Conservation (phyloP, 805 yeast genomes). For the Saccharomycopsis capsularis region DNA sequence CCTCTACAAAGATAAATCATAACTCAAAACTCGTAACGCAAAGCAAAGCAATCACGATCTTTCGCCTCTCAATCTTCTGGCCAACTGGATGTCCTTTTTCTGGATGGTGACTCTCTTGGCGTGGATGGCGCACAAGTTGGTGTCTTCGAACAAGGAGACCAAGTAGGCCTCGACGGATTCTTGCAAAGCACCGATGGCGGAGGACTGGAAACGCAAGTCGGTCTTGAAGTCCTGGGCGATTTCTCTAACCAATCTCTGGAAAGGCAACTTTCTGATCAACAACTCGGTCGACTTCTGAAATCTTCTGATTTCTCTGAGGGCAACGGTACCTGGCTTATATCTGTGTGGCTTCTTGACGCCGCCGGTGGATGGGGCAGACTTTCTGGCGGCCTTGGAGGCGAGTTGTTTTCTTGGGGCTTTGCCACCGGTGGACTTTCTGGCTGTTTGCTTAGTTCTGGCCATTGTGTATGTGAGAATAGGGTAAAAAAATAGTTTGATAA, state of each 20-base stretch:
- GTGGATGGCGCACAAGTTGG: constrained; percentile 97
- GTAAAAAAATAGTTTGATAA: constrained; percentile 5
- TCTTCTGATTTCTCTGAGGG: constrained; percentile 94
- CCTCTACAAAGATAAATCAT: too few relatives aligned
- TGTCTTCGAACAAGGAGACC: constrained; percentile 93
- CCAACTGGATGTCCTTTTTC: constrained; percentile 96
- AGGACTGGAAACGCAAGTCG: constrained; percentile 92
- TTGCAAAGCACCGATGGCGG: constrained; percentile 96
- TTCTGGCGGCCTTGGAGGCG: constrained; percentile 90
- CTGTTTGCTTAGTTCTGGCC: constrained; percentile 94
- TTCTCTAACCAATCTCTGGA: constrained; percentile 95
- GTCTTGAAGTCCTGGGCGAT: constrained; percentile 92
- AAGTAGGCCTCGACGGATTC: constrained; percentile 98
- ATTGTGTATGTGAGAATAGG: constrained; percentile 31
- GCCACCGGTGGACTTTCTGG: constrained; percentile 94
- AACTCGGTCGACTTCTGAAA: constrained; percentile 95
- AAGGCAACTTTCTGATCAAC: constrained; percentile 91
- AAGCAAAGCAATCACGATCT: too few relatives aligned
- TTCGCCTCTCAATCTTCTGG: constrained; percentile 97
- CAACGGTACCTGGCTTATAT: constrained; percentile 96
- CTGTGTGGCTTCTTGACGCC: constrained; percentile 95
- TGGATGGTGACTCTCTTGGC: constrained; percentile 98
- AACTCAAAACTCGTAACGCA: too few relatives aligned
- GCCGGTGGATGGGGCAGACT: constrained; percentile 85
- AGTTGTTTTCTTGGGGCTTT: constrained; percentile 92